Base-by-base conservation (phyloP, 768 basidiomycete genomes). In the Mycena epipterygia region DNA sequence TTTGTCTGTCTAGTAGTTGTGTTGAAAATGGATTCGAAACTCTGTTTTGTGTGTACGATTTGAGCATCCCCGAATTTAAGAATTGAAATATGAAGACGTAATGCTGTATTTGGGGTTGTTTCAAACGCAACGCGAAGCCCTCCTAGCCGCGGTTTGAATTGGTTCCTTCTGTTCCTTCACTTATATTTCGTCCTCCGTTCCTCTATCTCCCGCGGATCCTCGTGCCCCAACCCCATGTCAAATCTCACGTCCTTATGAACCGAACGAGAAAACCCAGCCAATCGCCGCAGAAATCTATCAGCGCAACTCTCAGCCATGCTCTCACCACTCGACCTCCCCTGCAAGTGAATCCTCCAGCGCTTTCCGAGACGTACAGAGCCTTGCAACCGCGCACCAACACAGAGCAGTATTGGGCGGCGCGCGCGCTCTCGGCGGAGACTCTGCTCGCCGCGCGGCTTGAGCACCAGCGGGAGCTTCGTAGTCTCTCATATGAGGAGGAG, bases 391-490 rank as follows among this genome's bases (percentile, higher is more conserved):
- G 65, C 39, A 56, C 67, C 1, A 46, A 51, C 27, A 75, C 76
- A 2, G 90, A 90, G 72, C 89, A 88, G 68, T 91, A 92, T 74
- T 93, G 93, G 93, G 89, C 89, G 30, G 81, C 87, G 19, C 88
- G 92, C 4, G 91, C 92, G 4, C 73, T 91, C 27, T 84, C 87
- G 4, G 92, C 92, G 0, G 93, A 94, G 76, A 86, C 89, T 3
- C 78, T 91, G 42, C 82, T 93, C 3, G 79, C 84, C 0, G 87
- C 86, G 29, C 84, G 84, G 42, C 81, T 81, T 35, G 78, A 76
- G 23, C 89, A 91, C 75, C 84, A 86, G 48, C 76, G 77, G 14
- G 90, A 92, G 55, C 74, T 92, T 35, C 81, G 79, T 66, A 79
- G 76, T 19, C 57, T 89, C 56, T 79, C 84, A 58, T 75, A 79